Evolutionary conservation across 768 basidiomycete genomes (phyloP).

Genomic region (Gloeopeniophorella convolvens): DNA sequence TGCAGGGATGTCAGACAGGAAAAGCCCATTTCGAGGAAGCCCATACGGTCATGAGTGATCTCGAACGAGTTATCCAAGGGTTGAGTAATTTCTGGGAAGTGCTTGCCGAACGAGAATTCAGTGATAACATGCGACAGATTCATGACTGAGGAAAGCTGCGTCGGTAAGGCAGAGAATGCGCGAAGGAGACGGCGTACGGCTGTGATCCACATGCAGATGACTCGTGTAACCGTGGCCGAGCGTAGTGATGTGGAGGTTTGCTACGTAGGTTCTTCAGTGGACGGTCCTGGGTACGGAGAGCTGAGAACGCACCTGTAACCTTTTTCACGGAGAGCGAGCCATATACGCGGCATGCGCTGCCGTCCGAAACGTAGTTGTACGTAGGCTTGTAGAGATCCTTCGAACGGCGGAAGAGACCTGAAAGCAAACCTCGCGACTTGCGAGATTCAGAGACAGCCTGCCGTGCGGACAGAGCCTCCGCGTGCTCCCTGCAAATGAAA

Average conservation of each 20-base stretch:
- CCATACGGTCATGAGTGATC: slow-evolving; percentile 59
- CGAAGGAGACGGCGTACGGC: slow-evolving; percentile 41
- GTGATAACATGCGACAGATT: slow-evolving; percentile 95
- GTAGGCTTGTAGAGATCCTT: slow-evolving; percentile 58
- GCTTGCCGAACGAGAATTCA: slow-evolving; percentile 95
- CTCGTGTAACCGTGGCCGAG: slow-evolving; percentile 93
- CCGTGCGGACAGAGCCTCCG: slow-evolving; percentile 55
- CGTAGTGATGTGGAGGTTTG: slow-evolving; percentile 91
- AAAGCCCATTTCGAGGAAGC: background rate
- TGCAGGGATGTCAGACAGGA: slow-evolving; percentile 27
- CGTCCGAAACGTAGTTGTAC: slow-evolving; percentile 60
- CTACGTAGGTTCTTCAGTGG: slow-evolving; percentile 29
- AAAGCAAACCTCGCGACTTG: slow-evolving; percentile 67
- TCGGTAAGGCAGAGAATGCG: background rate
- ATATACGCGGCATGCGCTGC: slow-evolving; percentile 77
- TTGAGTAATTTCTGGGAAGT: slow-evolving; percentile 93
- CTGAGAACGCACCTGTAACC: slow-evolving; percentile 59
- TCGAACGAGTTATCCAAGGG: slow-evolving; percentile 91
- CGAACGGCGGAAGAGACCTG: slow-evolving; percentile 42
- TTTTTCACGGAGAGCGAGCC: slow-evolving; percentile 82
- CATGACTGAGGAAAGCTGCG: slow-evolving; percentile 56
- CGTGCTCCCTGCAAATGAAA: slow-evolving; percentile 45
- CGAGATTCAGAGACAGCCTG: slow-evolving; percentile 70
- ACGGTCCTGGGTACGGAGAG: background rate
- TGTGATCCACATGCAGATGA: slow-evolving; percentile 81